Conservation (phyloP, 2,329 filamentous ascomycete species). For the Lecanoromycetidae sp. region DNA sequence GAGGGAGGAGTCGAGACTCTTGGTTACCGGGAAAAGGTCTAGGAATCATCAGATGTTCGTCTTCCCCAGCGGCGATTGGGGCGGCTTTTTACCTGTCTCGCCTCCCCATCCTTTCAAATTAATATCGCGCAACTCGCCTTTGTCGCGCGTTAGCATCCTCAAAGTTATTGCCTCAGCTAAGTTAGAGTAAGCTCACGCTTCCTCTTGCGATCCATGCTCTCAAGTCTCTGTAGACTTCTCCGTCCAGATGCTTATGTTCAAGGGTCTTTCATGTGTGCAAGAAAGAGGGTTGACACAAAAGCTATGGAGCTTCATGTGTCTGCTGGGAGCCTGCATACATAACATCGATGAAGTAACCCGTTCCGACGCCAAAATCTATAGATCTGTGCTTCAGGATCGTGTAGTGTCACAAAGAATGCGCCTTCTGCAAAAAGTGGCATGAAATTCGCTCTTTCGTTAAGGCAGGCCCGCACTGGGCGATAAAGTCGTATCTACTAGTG, state of each 20-base stretch:
- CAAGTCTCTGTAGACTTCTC: neutral
- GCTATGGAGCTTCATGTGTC: constrained; percentile 10
- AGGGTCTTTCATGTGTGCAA: constrained; percentile 12
- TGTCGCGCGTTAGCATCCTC: constrained; percentile 6
- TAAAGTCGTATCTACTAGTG: no score
- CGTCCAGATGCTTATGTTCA: constrained; percentile 1
- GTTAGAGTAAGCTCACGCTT: constrained; percentile 31
- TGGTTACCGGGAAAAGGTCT: constrained; percentile 69
- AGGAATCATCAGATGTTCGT: constrained; percentile 10
- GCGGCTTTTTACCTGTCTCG: constrained; percentile 55
- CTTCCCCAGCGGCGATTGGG: constrained; percentile 1
- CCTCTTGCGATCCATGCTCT: constrained; percentile 36
- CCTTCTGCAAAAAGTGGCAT: neutral
- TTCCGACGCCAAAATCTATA: no score
- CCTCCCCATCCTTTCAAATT: constrained; percentile 84
- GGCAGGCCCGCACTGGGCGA: no score
- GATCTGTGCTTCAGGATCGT: no score
- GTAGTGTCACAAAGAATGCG: neutral
- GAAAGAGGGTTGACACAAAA: neutral
- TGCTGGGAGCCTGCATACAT: neutral
- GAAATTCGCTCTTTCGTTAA: no score
- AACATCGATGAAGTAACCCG: no score
- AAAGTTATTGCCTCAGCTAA: neutral
- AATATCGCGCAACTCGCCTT: constrained; percentile 80
- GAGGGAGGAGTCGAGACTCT: constrained; percentile 80